Percentiles rank a stretch among this genome's conserved stretches.
Conservation (phyloP, 306 rosid species). For the Cyclanthera cordifolia region DNA sequence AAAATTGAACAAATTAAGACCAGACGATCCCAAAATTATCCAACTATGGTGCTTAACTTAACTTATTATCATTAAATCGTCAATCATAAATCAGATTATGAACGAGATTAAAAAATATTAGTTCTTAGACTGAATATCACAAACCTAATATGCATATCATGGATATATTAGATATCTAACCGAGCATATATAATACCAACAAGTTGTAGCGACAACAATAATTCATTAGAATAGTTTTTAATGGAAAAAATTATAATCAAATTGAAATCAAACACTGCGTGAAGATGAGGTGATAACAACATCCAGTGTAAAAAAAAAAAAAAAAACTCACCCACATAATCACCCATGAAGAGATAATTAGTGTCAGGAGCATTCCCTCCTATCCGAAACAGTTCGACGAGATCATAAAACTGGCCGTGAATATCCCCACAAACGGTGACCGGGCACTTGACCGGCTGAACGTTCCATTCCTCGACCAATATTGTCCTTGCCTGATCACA, state of each 20-base stretch:
- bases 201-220: not conserved
- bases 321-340: conserved; percentile 51
- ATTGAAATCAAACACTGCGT: not conserved
- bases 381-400: conserved; percentile 58
- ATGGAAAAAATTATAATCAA: not conserved
- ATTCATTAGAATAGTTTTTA: not conserved
- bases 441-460: conserved; percentile 74
- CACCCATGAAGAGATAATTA: conserved; percentile 70
- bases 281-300: not conserved
- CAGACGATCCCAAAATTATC: not conserved
- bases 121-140: not conserved
- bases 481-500: conserved; percentile 57
- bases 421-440: no score
- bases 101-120: not conserved
- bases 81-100: not conserved
- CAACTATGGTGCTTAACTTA: not conserved
- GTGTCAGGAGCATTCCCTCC: conserved; percentile 70
- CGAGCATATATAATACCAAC: not conserved
- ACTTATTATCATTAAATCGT: not conserved
- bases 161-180: not conserved
- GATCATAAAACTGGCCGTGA: conserved; percentile 71
- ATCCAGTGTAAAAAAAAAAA: conserved; percentile 9
- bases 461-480: conserved; percentile 66
- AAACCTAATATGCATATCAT: not conserved
- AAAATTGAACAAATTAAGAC: not conserved